Base-by-base conservation (phyloP, 2,329 filamentous ascomycete species). In the Blastomyces gilchristii region DNA sequence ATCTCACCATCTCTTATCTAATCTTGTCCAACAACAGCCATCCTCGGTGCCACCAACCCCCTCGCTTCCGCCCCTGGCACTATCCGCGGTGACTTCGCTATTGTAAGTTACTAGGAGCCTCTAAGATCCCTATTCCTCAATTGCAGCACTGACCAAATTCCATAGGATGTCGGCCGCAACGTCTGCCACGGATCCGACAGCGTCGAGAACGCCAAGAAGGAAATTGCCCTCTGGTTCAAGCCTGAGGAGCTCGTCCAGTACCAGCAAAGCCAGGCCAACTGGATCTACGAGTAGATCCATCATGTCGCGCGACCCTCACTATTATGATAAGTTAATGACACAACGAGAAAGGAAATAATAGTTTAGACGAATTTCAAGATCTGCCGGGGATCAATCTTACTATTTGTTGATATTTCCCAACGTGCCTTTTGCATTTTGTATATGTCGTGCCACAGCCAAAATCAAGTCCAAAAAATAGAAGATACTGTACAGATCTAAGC, bases 171-270 rank as follows among this genome's bases (percentile, higher is more conserved):
- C 77, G 94, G 94, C 82, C 91, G 93, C 80, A 99, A 99, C 85
- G 91, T 97, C 83, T 97, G 93, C 90, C 94, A 99, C 87, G 94
- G 94, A 78, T 97, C 91, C 80, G 94, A 99, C 86, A 87, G 85
- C 78, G 93, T 99, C 81, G 94, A 99, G 87, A 96, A 86, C 83
- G 94, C 94, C 81, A 86, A 97, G 89, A 97, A 97, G 90, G 94
- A 99, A 85, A 99, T 99, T 78, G 88, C 88, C 75, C 87, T 97
- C 77, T 99, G 94, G 94, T 99, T 99, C 89, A 87, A 89, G 81
- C 83, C 89, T 71, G 87, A 86, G 71, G 94, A 97, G 80, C 77
- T 96, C 75, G 80, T 91, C 80, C 83, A 77, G 81, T 97, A 89
- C 86, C 93, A 94, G 85, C 82, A 83, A 71, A 83, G 89, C 77